Conservation (phyloP, 148 eudicot genomes). For the Camellia lanceoleosa region DNA sequence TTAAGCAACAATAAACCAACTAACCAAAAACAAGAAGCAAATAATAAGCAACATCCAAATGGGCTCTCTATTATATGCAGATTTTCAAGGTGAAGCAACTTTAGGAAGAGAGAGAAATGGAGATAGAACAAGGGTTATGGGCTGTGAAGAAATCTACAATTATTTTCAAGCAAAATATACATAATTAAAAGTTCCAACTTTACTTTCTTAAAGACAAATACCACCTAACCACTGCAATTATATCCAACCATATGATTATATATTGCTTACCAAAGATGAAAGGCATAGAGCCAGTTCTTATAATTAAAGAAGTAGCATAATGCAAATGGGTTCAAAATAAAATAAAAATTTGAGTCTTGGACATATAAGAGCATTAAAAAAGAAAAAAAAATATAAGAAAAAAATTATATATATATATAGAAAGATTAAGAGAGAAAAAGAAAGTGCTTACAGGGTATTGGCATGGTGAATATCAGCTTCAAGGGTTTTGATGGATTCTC, state of each 20-base stretch:
- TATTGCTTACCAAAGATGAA: too few relatives aligned
- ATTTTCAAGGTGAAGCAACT: too few relatives aligned
- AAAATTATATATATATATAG: neutral
- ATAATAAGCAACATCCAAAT: too few relatives aligned
- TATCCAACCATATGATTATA: neutral
- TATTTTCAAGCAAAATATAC: neutral
- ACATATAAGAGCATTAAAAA: neutral
- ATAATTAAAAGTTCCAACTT: conserved; percentile 4
- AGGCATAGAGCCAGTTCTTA: too few relatives aligned
- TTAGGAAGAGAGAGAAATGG: neutral
- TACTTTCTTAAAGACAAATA: conserved; percentile 12
- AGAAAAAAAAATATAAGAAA: neutral
- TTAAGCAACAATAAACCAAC: too few relatives aligned
- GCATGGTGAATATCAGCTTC: conserved; percentile 96
- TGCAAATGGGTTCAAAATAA: too few relatives aligned
- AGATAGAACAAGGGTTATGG: neutral
- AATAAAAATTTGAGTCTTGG: too few relatives aligned
- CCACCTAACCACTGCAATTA: conserved; percentile 13
- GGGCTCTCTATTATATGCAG: too few relatives aligned
- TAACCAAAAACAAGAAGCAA: too few relatives aligned
- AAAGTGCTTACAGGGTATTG: conserved; percentile 59
- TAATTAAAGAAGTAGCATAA: too few relatives aligned
- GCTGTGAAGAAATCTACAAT: neutral
- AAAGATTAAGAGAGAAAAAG: neutral
- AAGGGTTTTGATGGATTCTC: conserved; percentile 72